These are phyloP conservation scores for Neurospora sp. DNA, from an alignment of 495 filamentous ascomycete species.

Conservation along the genomic window DNA sequence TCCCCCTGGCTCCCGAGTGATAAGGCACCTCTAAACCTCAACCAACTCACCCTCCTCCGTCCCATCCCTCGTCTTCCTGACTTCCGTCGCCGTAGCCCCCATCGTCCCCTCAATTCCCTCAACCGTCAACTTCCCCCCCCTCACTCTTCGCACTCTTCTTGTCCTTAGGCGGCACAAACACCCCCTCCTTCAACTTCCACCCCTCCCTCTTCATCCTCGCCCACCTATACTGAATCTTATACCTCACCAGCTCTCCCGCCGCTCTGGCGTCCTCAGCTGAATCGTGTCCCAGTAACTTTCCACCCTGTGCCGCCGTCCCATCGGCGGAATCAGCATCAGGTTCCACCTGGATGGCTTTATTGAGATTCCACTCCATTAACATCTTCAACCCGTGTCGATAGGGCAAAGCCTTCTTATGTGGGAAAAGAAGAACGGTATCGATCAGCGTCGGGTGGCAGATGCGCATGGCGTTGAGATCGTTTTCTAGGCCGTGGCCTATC, in stretches of 20 bases:
- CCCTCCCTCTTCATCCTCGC: conserved; percentile 49
- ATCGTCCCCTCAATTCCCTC: too few relatives aligned
- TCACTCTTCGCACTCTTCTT: too few relatives aligned
- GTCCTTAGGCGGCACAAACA: too few relatives aligned
- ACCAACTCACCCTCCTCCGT: not conserved
- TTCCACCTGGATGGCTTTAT: conserved; percentile 66
- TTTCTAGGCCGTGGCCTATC: conserved; percentile 90
- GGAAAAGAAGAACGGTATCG: conserved; percentile 80
- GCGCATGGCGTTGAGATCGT: conserved; percentile 76
- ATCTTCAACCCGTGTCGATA: conserved; percentile 62
- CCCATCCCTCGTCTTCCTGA: not conserved
- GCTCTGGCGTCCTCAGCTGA: conserved; percentile 80
- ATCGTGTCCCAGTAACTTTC: conserved; percentile 57
- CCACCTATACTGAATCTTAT: conserved; percentile 57
- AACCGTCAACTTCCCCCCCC: not conserved
- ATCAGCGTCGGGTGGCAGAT: conserved; percentile 77
- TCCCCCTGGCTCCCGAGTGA: not conserved
- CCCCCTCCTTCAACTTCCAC: conserved; percentile 48
- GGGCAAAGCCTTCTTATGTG: conserved; percentile 65
- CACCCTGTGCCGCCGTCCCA: not conserved
- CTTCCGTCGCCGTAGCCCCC: too few relatives aligned
- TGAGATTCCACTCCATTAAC: conserved; percentile 54
- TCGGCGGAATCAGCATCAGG: conserved; percentile 32
- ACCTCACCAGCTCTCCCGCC: conserved; percentile 73
- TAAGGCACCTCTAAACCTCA: not conserved